Conservation (phyloP, 1,284 basidiomycete genomes). For the Ceratobasidium sp. region DNA sequence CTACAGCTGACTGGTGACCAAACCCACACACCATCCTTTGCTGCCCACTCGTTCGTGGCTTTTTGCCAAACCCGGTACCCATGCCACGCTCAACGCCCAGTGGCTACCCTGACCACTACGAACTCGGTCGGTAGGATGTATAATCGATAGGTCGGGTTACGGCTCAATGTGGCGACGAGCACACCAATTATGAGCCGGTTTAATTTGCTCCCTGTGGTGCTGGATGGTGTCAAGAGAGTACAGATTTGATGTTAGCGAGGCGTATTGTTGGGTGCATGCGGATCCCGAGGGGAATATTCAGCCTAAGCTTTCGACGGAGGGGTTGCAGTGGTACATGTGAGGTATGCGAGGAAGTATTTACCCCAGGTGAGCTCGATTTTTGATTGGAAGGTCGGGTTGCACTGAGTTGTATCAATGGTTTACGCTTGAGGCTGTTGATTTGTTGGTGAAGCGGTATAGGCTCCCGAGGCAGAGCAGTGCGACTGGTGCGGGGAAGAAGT, state of each 20-base stretch:
- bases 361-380: conserved; percentile 77
- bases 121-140: conserved; percentile 98
- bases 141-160: conserved; percentile 92
- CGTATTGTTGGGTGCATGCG: conserved; percentile 98
- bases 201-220: conserved; percentile 97
- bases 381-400: background rate
- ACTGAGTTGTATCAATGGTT: conserved; percentile 66
- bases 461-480: conserved; percentile 93
- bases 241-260: conserved; percentile 92
- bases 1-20: background rate
- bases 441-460: conserved; percentile 96
- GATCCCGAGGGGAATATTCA: conserved; percentile 95
- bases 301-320: conserved; percentile 97
- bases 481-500: conserved; percentile 79
- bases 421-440: conserved; percentile 90
- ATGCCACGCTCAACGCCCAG: conserved; percentile 97
- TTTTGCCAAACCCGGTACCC: conserved; percentile 97
- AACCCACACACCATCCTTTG: conserved; percentile 24
- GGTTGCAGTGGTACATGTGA: conserved; percentile 92
- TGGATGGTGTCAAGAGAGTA: conserved; percentile 95
- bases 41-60: background rate
- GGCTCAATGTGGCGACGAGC: conserved; percentile 98
- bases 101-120: conserved; percentile 96
- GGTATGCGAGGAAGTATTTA: conserved; percentile 96
- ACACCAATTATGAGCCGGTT: conserved; percentile 99